Percentiles rank a stretch among this genome's conserved stretches.
phyloP scores from a whole-genome alignment of 1,284 basidiomycete genomes.

The Rhizoctonia solani region DNA sequence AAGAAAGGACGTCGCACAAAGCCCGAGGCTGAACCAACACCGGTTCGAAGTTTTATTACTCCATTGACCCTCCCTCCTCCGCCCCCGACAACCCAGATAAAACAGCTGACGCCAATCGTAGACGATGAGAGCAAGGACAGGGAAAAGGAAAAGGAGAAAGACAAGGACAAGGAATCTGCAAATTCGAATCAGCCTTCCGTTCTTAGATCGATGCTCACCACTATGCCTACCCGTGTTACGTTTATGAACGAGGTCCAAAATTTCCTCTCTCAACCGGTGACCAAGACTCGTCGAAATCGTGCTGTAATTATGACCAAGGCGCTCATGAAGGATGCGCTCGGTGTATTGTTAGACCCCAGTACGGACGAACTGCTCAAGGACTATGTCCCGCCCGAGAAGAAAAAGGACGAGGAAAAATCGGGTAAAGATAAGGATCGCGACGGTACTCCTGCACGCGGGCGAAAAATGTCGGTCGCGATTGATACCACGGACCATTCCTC shows the following conservation, averaged over 20 bases:
- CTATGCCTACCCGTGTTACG: slow-evolving; percentile 6
- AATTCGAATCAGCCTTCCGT: slow-evolving; percentile 18
- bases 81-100: background rate
- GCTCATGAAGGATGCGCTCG: slow-evolving; percentile 27
- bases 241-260: slow-evolving; percentile 9
- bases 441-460: slow-evolving; percentile 7
- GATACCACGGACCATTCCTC: slow-evolving; percentile 20
- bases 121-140: slow-evolving; percentile 1
- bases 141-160: background rate
- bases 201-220: slow-evolving; percentile 21
- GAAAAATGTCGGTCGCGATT: background rate
- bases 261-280: slow-evolving; percentile 6
- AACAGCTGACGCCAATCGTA: background rate
- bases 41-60: slow-evolving; percentile 20
- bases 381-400: slow-evolving; percentile 13
- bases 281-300: background rate
- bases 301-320: slow-evolving; percentile 30
- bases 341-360: slow-evolving; percentile 16
- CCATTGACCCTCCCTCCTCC: background rate
- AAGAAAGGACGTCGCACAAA: slow-evolving; percentile 19
- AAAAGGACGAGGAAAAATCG: slow-evolving; percentile 13
- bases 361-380: slow-evolving; percentile 30
- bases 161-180: background rate
- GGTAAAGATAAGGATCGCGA: slow-evolving; percentile 5
- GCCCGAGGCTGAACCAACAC: slow-evolving; percentile 3